These are phyloP conservation scores for Cadophora sp. DNA, from an alignment of 2,329 filamentous ascomycete genomes.

Conservation along the genomic window DNA sequence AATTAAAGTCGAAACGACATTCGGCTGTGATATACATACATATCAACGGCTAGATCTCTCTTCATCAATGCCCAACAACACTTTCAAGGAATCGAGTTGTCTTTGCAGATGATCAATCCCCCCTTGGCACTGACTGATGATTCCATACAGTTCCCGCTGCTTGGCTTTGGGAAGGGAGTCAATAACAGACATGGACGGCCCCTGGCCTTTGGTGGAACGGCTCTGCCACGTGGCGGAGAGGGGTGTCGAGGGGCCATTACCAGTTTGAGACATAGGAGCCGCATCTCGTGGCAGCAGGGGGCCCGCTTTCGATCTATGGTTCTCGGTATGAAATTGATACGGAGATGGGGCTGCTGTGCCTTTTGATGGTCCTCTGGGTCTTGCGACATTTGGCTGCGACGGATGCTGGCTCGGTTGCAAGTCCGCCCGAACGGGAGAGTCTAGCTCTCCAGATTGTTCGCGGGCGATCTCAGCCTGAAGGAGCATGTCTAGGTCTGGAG, in stretches of 20 bases:
- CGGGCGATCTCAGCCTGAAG: constrained; percentile 36
- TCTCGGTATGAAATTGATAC: constrained; percentile 5
- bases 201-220: background rate
- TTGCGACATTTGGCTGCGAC: constrained; percentile 24
- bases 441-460: constrained; percentile 24
- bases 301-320: constrained; percentile 2
- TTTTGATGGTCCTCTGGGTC: constrained; percentile 10
- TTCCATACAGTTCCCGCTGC: constrained; percentile 36
- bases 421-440: background rate
- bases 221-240: constrained; percentile 14
- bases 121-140: constrained; percentile 36
- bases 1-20: background rate
- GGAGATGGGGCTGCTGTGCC: constrained; percentile 8
- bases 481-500: constrained; percentile 32
- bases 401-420: background rate
- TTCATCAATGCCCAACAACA: constrained; percentile 36
- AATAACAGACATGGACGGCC: constrained; percentile 27
- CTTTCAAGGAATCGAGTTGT: constrained; percentile 38
- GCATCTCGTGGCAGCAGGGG: constrained; percentile 13
- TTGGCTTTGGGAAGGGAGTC: constrained; percentile 35
- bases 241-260: constrained; percentile 2
- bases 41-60: constrained; percentile 16
- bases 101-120: constrained; percentile 39
- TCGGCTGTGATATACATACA: background rate
- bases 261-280: constrained; percentile 7